Base-by-base conservation (phyloP, 73 alveolate species). In the Tetrahymena elliotti region DNA sequence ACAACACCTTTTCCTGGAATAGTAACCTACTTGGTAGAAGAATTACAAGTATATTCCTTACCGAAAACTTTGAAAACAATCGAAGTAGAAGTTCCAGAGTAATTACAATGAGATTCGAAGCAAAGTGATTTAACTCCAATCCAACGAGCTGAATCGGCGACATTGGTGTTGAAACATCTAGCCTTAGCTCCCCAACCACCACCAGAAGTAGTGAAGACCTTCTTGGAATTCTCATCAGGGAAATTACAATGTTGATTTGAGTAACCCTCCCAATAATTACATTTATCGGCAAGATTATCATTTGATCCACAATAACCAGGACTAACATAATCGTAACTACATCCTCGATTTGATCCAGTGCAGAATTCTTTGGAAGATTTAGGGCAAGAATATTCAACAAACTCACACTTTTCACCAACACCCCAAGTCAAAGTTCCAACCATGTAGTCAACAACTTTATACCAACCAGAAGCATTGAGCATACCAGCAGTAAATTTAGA, bases 401-500 rank as follows among this genome's bases (percentile, higher is more conserved):
- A 68, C 2, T 68, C 88, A 68, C 88, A 68, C 18, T 68, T 27
- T 31, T 68, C 88, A n/a, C 36, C 36, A 68, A 68, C 88, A 68
- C 88, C 88, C 88, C 88, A 68, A 22, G 88, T 68, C 38, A 68
- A 24, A 68, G 88, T 68, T 27, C 38, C 36, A n/a, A 36, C 6
- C 88, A 68, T 68, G 11, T 27, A 68, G n/a, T 68, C 88, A 68
- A 27, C 36, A 4, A 68, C 22, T 68, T 68, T 18, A 18, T 68
- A 68, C 88, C 88, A 68, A 16, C 88, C 88, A 24, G 88, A 68
- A 18, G 88, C 88, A 68, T 22, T 68, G 38, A 68, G n/a, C 88
- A 68, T 68, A 68, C 22, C 88, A 68, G 88, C 88, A 20, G 96
- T 94, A 84, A 94, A 94, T 52, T 34, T 33, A 35, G 93, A 84